phyloP scores from a whole-genome alignment of 345 rosid species.

The Brassica nigra region DNA sequence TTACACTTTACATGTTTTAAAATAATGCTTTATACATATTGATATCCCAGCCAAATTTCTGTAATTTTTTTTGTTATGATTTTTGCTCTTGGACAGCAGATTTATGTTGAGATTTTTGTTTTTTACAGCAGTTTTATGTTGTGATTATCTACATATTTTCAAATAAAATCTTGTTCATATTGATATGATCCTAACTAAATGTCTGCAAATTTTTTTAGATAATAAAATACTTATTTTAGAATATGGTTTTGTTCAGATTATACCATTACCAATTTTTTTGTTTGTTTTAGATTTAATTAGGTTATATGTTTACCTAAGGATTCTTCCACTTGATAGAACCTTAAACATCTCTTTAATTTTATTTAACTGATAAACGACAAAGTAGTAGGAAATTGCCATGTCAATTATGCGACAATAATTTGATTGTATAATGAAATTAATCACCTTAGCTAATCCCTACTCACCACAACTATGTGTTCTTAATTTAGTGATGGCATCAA shows the following conservation, averaged over 20 bases:
- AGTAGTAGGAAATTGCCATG: slow-evolving; percentile 24
- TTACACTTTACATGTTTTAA: neutral
- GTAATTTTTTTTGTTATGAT: neutral
- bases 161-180: neutral
- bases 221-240: neutral
- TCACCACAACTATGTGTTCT: slow-evolving; percentile 29
- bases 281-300: neutral
- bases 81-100: no score
- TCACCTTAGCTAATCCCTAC: slow-evolving; percentile 29
- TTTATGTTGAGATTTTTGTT: neutral
- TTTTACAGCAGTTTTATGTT: neutral
- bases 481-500: slow-evolving; percentile 15
- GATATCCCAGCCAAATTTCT: neutral
- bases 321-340: slow-evolving; percentile 3
- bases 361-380: slow-evolving; percentile 14
- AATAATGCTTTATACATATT: neutral
- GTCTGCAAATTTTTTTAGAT: neutral
- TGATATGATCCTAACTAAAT: neutral
- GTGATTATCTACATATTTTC: neutral
- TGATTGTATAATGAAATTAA: slow-evolving; percentile 15
- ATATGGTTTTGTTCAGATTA: neutral
- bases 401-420: slow-evolving; percentile 12
- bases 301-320: neutral
- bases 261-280: neutral
- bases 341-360: neutral